phyloP scores from a whole-genome alignment of 2,329 filamentous ascomycete species.

The Pestalotiopsis sp. region DNA sequence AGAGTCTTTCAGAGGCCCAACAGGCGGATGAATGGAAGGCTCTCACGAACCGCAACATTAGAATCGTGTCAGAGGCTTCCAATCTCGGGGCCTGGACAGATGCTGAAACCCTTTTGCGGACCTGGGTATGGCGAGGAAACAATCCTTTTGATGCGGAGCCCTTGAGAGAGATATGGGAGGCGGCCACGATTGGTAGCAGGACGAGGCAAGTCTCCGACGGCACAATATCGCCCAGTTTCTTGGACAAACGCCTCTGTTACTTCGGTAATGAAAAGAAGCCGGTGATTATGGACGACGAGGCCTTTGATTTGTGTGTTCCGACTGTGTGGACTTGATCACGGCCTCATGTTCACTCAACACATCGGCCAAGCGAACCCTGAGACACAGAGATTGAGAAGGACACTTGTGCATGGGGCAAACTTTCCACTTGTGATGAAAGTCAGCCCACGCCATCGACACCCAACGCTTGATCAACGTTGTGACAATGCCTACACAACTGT shows the following conservation, averaged over 20 bases:
- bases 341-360: too few species aligned
- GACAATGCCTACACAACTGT: too few species aligned
- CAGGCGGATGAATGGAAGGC: slow-evolving; percentile 27
- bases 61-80: slow-evolving; percentile 22
- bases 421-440: too few species aligned
- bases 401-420: too few species aligned
- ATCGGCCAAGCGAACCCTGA: too few species aligned
- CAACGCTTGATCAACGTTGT: too few species aligned
- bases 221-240: background rate
- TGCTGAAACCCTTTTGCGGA: slow-evolving; percentile 20
- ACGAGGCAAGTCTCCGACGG: background rate
- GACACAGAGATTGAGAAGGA: too few species aligned
- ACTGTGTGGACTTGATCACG: background rate
- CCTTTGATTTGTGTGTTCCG: background rate
- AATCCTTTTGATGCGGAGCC: slow-evolving; percentile 13
- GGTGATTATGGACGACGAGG: background rate
- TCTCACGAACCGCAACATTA: slow-evolving; percentile 24
- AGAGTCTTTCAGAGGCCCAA: slow-evolving; percentile 20
- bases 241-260: background rate
- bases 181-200: slow-evolving; percentile 21
- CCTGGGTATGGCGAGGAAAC: slow-evolving; percentile 16
- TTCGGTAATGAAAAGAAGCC: background rate
- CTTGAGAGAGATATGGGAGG: slow-evolving; percentile 28
- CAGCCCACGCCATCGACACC: too few species aligned
- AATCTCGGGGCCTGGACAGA: slow-evolving; percentile 25